Conservation (phyloP, 2,329 filamentous ascomycete species). For the Mollisia scopiformis region DNA sequence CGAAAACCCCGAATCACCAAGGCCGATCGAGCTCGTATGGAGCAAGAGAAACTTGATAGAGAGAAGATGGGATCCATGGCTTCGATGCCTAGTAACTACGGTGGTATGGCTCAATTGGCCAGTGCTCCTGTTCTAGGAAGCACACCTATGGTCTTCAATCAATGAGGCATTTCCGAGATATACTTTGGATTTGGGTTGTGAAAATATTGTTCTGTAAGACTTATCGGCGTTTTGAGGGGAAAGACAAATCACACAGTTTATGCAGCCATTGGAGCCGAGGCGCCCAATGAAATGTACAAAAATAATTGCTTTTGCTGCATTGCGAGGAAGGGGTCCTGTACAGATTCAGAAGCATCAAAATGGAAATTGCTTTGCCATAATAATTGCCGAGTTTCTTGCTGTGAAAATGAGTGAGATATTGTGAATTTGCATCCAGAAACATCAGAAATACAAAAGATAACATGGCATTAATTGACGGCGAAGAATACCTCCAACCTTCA, state of each 20-base stretch:
- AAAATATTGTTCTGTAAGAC: constrained; percentile 11
- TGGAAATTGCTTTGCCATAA: constrained; percentile 1
- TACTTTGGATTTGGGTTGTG: neutral
- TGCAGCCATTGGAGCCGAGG: neutral
- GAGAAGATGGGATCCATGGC: constrained; percentile 49
- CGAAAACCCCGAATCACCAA: constrained; percentile 88
- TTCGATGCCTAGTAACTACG: constrained; percentile 31
- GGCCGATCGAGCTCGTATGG: constrained; percentile 78
- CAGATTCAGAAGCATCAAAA: neutral
- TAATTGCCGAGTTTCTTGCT: neutral
- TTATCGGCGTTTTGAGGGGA: constrained; percentile 5
- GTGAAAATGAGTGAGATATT: neutral
- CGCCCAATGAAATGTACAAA: neutral
- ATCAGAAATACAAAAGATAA: no score
- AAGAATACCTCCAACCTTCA: no score
- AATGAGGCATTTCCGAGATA: constrained; percentile 18
- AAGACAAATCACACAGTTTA: neutral
- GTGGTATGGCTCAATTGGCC: constrained; percentile 31
- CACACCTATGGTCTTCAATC: constrained; percentile 39
- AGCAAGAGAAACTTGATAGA: constrained; percentile 78
- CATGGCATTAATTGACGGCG: no score
- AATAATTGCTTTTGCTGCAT: constrained; percentile 5
- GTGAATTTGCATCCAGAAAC: no score
- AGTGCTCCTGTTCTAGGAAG: constrained; percentile 32
- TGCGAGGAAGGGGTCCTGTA: constrained; percentile 2